Base-by-base conservation (phyloP, 352 stramenopile species). In the Globisporangium rhizosaccharum region DNA sequence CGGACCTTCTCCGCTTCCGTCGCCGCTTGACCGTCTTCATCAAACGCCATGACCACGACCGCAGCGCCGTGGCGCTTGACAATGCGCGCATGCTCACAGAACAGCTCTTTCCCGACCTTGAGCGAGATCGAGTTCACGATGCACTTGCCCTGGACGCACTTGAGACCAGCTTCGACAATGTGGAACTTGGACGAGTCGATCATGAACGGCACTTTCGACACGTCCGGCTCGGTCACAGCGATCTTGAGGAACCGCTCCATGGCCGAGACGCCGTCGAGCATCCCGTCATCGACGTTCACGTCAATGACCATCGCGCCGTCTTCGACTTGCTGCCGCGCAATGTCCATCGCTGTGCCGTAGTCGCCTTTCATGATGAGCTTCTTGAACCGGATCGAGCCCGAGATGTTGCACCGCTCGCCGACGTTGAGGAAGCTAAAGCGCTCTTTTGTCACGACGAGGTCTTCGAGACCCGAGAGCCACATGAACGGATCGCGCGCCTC, bases 191-290 rank as follows among this genome's bases (percentile, higher is more conserved):
- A 98, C 26, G 93, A 96, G 68, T 99, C 96, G 53, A 99, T 76
- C 96, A 99, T 98, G 72, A 99, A 98, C 25, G 96, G 96, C 28
- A 98, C 93, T 68, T 98, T 98, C 42, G 88, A 84, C 2, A 98
- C 87, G 61, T 98, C 96, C 0, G 94, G 95, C 63, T 98, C 96
- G 8, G 95, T 98, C 25, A 98, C 89, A 25, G 94, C 93, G 70
- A 99, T 98, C 79, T 98, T 98, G 11, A 98, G 75, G 78, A 99
- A 99, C 61, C 97, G 97, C 63, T 98, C 88, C 96, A 99, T 98
- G 11, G 94, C 94, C 8, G 89, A 83, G 50, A 98, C 68, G 53
- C 96, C 95, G 67, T 99, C 96, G 39, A 99, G 71, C 76, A 99
- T 96, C 62, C 96, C 96, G 67, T 99, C 96, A 67, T 99, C 96